A percentile compares a stretch with the other conserved stretches of the same genome.
phyloP scores from a whole-genome alignment of 306 rosid species.

The Pyrus betulifolia region DNA sequence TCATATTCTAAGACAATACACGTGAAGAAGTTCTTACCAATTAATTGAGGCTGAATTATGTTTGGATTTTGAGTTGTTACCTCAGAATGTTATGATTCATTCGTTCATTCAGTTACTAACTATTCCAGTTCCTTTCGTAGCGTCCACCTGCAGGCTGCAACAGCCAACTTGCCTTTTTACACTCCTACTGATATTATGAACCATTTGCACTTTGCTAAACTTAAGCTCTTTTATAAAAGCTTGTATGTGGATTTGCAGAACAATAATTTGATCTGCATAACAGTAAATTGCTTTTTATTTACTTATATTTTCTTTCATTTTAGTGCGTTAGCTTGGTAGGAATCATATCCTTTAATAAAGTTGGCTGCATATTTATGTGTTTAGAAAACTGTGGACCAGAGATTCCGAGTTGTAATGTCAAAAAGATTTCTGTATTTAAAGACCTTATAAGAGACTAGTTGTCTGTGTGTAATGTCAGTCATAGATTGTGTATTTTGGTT shows the following conservation, averaged over 20 bases:
- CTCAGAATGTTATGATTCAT: neutral
- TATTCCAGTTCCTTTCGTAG: neutral
- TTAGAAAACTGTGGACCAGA: neutral
- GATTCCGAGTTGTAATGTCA: neutral
- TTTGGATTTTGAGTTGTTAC: neutral
- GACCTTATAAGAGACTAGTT: neutral
- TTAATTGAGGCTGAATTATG: neutral
- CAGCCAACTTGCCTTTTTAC: neutral
- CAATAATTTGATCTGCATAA: neutral
- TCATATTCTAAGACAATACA: neutral
- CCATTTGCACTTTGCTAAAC: slow-evolving; percentile 1
- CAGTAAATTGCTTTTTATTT: neutral
- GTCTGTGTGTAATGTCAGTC: neutral
- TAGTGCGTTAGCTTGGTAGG: neutral
- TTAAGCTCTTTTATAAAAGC: neutral
- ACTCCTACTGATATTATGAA: neutral
- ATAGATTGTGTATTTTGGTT: neutral
- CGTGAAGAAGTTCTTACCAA: neutral
- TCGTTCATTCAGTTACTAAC: neutral
- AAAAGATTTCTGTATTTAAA: neutral
- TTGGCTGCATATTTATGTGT: neutral
- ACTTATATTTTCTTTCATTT: neutral
- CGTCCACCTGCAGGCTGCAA: neutral
- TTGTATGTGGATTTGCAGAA: neutral
- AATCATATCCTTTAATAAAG: neutral